Base-by-base conservation (phyloP, 192 early-diverging fungal genomes). In the Coemansia sp. region DNA sequence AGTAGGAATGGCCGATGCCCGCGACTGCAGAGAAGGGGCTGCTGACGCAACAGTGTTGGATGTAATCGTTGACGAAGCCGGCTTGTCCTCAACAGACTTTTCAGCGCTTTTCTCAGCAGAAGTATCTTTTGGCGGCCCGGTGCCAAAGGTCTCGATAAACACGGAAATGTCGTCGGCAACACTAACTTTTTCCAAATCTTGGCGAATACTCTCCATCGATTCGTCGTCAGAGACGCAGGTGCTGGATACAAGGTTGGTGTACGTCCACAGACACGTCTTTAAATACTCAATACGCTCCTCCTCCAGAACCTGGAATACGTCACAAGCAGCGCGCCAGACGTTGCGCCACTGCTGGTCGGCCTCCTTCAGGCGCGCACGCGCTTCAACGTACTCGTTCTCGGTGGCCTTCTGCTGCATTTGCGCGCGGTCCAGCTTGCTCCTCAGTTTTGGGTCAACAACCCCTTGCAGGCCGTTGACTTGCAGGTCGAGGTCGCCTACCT, bases 251-350 rank as follows among this genome's bases (percentile, higher is more conserved):
- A 93, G 80, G 62, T 93, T 93, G 2, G 88, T 86, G 64, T 88
- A 93, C 12, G 81, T 79, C 84, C 88, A 89, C 51, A 93, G 77
- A n/a, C 68, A 67, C 2, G 80, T 86, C 51, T 87, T 83, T 33
- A 91, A 67, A 29, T 87, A 90, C 29, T 90, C 89, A 7, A 93
- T 75, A 33, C 90, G 75, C 60, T 91, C 84, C 63, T 92, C 90
- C 70, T 93, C 90, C 39, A 93, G 74, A 16, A 75, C 61, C 45
- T 73, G 71, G 55, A 79, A 84, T 35, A 75, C 74, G 58, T 77
- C 70, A 48, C 82, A 84, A 31, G 82, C 82, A 10, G 67, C 58
- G 9, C 71, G 66, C 82, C 82, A 84, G 21, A 75, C 73, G 40
- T 70, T 69, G 60, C 56, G 68, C 82, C 82, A 84, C 53, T 76